Evolutionary conservation across 495 filamentous ascomycete genomes (phyloP), one percentile per base, ranked within the genome.

Genomic region (Aspergillus sparsus): DNA sequence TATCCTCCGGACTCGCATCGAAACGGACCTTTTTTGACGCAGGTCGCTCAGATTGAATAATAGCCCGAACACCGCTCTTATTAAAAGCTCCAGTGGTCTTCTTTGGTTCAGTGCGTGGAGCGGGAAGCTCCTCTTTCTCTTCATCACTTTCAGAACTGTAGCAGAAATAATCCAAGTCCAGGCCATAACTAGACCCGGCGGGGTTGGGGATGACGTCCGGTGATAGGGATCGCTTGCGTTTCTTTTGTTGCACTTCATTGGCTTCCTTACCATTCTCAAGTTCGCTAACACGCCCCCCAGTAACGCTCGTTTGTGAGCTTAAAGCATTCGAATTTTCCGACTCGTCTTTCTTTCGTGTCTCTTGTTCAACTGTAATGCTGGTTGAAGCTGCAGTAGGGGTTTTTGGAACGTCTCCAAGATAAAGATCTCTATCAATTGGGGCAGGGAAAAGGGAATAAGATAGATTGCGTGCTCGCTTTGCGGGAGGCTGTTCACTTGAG

Each of bases 181-280:
- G 62, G 8, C 79, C 77, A 62, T 77, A 82, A 42, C 77, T 77
- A 33, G 67, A 73, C 15, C 71, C 76, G 16, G 61, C 50, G 11
- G 79, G 79, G 58, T 80, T 78, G 0, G 79, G 78, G 47, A 80
- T 82, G 2, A 69, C 62, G 55, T 78, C 74, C 15, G 79, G 79
- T 33, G 77, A 78, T 3, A 68, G 62, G n/a, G 53, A 51, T 8
- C 72, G 72, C 62, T 77, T 77, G 53, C 79, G 75, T 64, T 80
- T 80, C 57, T 68, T 71, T 31, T 62, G 36, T 18, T 16, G 15
- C n/a, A 57, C 53, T 8, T 61, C 21, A 8, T n/a, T 54, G 36
- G 47, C 32, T 21, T 33, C 13, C 7, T 21, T 46, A 18, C 47
- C 50, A 21, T 37, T n/a, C 15, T 58, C 34, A 8, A 36, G 53